Evolutionary conservation across 108 stramenopile species (phyloP), one percentile per base, ranked within the genome.

Genomic region (Parietichytrium sp.): DNA sequence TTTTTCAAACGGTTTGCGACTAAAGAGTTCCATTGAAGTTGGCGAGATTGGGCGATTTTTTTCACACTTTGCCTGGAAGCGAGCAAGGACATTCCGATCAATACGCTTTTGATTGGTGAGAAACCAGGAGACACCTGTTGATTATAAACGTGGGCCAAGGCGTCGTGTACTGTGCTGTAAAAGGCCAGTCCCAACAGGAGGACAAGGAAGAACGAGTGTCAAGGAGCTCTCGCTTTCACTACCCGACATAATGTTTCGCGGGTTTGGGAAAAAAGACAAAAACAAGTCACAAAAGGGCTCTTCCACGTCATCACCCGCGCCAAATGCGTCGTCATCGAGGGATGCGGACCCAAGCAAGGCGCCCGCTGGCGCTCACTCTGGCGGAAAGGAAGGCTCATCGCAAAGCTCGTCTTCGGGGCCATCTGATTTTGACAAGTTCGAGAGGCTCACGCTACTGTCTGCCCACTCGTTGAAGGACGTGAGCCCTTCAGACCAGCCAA

Each of bases 391-490:
- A 42, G 23, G 33, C 61, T n/a, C 36, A 72, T 25, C 38, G 61
- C 38, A 33, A 15, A 33, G 61, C 29, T 6, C 38, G 29, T 7
- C 18, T 29, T 8, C 38, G 61, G n/a, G 61, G 45, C n/a, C n/a
- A n/a, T n/a, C n/a, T n/a, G n/a, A n/a, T n/a, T n/a, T n/a, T 6
- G 61, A 72, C 42, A 33, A 42, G 38, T 72, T 72, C 33, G 33
- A 33, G 13, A 42, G 61, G 20, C 61, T 72, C n/a, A 72, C 61
- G 38, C 20, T 72, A 42, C 61, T 72, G 61, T 45, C 61, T 33
- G 61, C 61, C 61, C 36, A 45, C 38, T 72, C 61, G 38, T 72
- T 72, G 61, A 72, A 72, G 61, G 61, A 72, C 33, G 61, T 72
- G 61, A 72, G 42, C 33, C 42, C 61, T n/a, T 45, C 38, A 33